phyloP scores from a whole-genome alignment of 106 monocot species.

The Dactylorhiza incarnata region DNA sequence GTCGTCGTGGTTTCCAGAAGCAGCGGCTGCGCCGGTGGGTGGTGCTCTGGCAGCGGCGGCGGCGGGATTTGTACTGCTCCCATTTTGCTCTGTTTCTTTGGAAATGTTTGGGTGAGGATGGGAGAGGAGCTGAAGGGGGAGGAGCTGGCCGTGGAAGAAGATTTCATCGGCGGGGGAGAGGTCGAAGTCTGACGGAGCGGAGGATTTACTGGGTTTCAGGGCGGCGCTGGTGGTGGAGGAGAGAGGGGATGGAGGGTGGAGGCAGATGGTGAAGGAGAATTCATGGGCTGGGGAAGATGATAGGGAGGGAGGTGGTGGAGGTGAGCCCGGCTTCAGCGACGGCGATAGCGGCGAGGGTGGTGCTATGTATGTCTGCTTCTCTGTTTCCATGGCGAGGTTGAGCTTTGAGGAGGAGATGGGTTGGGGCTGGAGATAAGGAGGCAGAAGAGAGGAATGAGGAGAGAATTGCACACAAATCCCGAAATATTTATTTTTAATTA shows the following conservation, averaged over 20 bases:
- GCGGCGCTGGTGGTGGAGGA: background rate
- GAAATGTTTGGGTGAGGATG: background rate
- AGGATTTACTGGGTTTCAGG: background rate
- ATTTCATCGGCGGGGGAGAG: slow-evolving; percentile 69
- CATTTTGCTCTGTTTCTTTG: background rate
- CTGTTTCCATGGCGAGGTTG: background rate
- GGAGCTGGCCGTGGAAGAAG: slow-evolving; percentile 78
- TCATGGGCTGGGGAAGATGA: slow-evolving; percentile 66
- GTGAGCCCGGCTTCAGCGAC: background rate
- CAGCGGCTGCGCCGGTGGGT: background rate
- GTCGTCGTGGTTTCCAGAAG: background rate
- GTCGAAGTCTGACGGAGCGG: slow-evolving; percentile 20
- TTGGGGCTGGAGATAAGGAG: background rate
- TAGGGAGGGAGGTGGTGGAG: slow-evolving; percentile 15
- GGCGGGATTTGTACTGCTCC: background rate
- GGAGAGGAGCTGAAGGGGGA: slow-evolving; percentile 30
- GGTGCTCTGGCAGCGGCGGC: background rate
- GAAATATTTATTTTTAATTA: no score
- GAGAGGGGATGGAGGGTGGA: slow-evolving; percentile 27
- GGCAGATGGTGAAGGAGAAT: slow-evolving; percentile 65
- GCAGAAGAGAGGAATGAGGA: background rate
- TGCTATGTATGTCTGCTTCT: background rate
- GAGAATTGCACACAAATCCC: no score
- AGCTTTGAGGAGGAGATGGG: background rate
- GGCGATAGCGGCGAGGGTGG: background rate